A percentile compares a stretch with the other conserved stretches of the same genome.
Evolutionary conservation across 805 yeast genomes (phyloP).

Genomic region (Vanderwaltozyma yarrowii): DNA sequence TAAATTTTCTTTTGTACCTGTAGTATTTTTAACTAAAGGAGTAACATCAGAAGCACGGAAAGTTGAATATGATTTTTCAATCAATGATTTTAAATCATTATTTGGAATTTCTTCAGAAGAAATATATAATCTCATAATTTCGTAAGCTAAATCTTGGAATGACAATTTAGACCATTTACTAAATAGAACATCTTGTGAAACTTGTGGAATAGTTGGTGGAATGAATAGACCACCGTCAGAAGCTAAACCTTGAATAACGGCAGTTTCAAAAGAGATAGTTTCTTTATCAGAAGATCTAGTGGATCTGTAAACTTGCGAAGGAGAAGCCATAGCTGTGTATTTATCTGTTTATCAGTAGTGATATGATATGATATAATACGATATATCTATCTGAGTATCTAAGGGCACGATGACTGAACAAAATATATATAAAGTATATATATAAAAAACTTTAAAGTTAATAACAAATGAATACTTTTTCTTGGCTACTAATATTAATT

Average conservation of each 20-base stretch:
- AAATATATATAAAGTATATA: too few species aligned
- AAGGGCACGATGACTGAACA: too few species aligned
- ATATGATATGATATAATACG: background rate
- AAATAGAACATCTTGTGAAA: constrained; percentile 44
- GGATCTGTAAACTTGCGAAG: constrained; percentile 64
- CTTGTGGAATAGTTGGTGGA: constrained; percentile 71
- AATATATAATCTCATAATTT: constrained; percentile 75
- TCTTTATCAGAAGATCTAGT: constrained; percentile 53
- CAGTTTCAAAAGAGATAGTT: constrained; percentile 63
- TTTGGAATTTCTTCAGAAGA: constrained; percentile 61
- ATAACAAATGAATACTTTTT: too few species aligned
- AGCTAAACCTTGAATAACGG: constrained; percentile 84
- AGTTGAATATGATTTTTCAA: constrained; percentile 72
- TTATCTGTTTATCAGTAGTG: too few species aligned
- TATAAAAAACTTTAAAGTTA: too few species aligned
- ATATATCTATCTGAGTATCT: too few species aligned
- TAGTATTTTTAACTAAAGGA: constrained; percentile 53
- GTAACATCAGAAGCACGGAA: constrained; percentile 86
- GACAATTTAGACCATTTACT: constrained; percentile 60
- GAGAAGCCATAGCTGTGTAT: constrained; percentile 11
- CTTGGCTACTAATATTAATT: too few species aligned
- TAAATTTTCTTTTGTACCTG: constrained; percentile 47
- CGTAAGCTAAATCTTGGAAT: constrained; percentile 80
- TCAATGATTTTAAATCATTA: constrained; percentile 52
- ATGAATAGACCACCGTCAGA: constrained; percentile 93